Conservation (phyloP, 1,284 basidiomycete genomes). For the Xerocomus amazonicus region DNA sequence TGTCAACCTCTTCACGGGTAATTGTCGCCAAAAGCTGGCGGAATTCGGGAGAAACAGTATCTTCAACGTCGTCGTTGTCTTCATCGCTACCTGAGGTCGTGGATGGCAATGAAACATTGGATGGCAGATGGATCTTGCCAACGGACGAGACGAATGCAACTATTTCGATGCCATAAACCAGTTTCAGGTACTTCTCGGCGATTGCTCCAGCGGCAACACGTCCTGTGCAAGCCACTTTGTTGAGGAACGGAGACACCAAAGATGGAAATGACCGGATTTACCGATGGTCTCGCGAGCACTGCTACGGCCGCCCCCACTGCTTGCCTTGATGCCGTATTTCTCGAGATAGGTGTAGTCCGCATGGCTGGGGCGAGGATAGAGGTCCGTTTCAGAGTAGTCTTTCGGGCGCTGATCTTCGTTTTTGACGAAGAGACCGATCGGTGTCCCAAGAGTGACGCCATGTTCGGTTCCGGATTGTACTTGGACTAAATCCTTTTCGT, state of each 20-base stretch:
- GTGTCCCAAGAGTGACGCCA: conserved; percentile 94
- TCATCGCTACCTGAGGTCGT: conserved; percentile 43
- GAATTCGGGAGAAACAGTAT: conserved; percentile 84
- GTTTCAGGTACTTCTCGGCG: conserved; percentile 92
- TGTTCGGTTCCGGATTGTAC: conserved; percentile 94
- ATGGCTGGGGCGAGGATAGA: conserved; percentile 96
- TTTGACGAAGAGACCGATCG: conserved; percentile 91
- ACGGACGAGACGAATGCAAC: conserved; percentile 97
- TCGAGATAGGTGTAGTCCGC: conserved; percentile 98
- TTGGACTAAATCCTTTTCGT: conserved; percentile 95
- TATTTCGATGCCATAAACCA: conserved; percentile 89
- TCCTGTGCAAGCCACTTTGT: conserved; percentile 42
- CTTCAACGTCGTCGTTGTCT: conserved; percentile 70
- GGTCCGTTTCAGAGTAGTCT: conserved; percentile 98
- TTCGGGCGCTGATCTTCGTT: conserved; percentile 99
- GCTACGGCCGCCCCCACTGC: conserved; percentile 92
- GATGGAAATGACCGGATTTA: conserved; percentile 25
- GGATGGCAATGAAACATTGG: conserved; percentile 41
- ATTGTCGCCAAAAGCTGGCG: conserved; percentile 75
- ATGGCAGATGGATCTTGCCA: conserved; percentile 84
- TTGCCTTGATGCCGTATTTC: conserved; percentile 97
- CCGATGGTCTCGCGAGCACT: conserved; percentile 97
- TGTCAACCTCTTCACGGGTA: conserved; percentile 87
- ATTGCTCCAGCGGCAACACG: conserved; percentile 98
- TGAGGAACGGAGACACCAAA: conserved; percentile 6